Evolutionary conservation across 352 stramenopile species (phyloP).

Genomic region (Pythium rishiriense): DNA sequence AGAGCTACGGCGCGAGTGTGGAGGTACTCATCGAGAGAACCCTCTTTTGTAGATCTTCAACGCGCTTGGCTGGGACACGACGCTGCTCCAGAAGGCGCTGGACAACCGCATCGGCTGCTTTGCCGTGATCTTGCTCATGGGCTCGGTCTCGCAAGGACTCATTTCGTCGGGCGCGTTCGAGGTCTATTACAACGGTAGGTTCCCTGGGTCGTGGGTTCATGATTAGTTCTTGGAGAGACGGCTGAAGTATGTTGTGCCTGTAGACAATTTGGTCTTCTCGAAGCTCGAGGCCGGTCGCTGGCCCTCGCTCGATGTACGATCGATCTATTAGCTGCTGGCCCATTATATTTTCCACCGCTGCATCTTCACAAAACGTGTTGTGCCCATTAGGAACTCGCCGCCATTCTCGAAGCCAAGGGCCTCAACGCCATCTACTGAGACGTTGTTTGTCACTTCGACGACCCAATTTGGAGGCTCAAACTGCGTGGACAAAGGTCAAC

Average conservation of each 20-base stretch:
- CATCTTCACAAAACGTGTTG: neutral
- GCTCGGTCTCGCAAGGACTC: conserved; percentile 58
- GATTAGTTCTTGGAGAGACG: neutral
- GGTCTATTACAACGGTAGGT: conserved; percentile 77
- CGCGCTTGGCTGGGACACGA: conserved; percentile 43
- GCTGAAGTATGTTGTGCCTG: neutral
- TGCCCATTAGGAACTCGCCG: conserved; percentile 20
- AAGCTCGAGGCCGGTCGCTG: conserved; percentile 66
- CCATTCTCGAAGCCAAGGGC: conserved; percentile 25
- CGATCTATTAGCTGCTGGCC: no score
- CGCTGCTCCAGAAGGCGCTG: conserved; percentile 61
- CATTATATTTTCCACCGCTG: no score
- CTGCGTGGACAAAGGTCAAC: neutral
- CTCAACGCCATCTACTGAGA: conserved; percentile 24
- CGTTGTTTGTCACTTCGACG: neutral
- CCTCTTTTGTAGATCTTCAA: conserved; percentile 40
- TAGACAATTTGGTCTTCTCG: conserved; percentile 77
- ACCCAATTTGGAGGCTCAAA: no score
- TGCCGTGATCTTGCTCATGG: conserved; percentile 65
- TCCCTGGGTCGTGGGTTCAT: neutral
- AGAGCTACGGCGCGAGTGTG: neutral
- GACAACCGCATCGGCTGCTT: conserved; percentile 76
- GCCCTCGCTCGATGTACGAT: conserved; percentile 62
- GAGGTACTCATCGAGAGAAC: no score
- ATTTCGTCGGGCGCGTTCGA: conserved; percentile 77